Evolutionary conservation across 2,329 filamentous ascomycete species (phyloP), one percentile per base, ranked within the genome.

Genomic region (Magnaporthiopsis rhizophila): DNA sequence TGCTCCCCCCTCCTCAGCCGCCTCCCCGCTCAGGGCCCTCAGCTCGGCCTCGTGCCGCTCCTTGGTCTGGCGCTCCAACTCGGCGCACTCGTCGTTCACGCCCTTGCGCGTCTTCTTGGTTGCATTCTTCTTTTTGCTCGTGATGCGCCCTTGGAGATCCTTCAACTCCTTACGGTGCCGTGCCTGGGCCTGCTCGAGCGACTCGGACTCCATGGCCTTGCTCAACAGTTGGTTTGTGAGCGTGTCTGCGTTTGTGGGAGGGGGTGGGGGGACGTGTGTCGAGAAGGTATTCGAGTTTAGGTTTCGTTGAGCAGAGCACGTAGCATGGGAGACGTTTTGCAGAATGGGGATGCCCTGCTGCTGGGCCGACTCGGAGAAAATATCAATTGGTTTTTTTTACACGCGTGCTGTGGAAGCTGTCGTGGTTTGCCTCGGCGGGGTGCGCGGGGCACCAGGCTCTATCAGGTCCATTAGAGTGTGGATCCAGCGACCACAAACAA

Each of bases 51-150:
- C 83, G 64, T 95, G 91, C 68, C 83, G 81, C 71, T 90, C 88
- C 67, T 85, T 86, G 58, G 91, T 73, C 64, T 85, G 77, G 9
- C 84, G 79, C 74, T 94, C 90, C 68, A 92, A 79, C 63, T 84
- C 81, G 66, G 89, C 88, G 69, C 91, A 92, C 73, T 94, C 90
- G 63, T 89, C 82, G 57, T 89, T 91, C 72, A 94, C 81, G 34
- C 88, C 87, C 74, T 89, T 91, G 71, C 80, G 86, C 69, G 83
- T 93, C 86, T 87, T 92, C 78, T 98, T 99, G 60, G 89, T 96
- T 21, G 95, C 93, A 78, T 90, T 89, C 81, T 97, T 98, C 82
- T 97, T 99, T 83, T 97, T 98, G 78, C 89, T 92, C 6, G 91
- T 97, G 72, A 96, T 87, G 66, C 89, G 88, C 62, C 86, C 84